A percentile compares a stretch with the other conserved stretches of the same genome.
Evolutionary conservation across 83 land plant genomes (phyloP).

Genomic region (Diphasiastrum complanatum): DNA sequence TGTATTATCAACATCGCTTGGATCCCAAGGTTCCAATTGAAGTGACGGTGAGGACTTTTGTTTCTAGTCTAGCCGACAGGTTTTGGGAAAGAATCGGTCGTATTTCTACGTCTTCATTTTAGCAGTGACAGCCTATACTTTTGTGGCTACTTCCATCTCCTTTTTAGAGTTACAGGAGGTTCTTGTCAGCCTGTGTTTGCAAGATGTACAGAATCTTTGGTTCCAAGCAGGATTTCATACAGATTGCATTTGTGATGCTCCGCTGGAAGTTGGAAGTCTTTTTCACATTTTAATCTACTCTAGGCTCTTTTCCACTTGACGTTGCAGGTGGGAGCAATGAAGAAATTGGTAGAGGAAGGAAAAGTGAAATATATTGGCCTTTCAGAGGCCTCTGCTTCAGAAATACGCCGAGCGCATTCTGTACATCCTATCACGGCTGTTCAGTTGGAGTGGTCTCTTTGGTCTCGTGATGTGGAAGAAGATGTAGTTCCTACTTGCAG

Average conservation of each 20-base stretch:
- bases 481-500: slow-evolving; percentile 30
- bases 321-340: slow-evolving; percentile 29
- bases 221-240: not conserved
- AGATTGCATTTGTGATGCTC: not conserved
- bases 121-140: no score
- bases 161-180: not conserved
- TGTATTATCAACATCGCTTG: slow-evolving; percentile 32
- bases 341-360: slow-evolving; percentile 36
- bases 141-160: no score
- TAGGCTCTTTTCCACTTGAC: not conserved
- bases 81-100: no score
- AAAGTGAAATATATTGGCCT: slow-evolving; percentile 33
- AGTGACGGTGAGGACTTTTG: slow-evolving; percentile 9
- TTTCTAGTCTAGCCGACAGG: no score
- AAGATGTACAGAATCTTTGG: no score
- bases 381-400: slow-evolving; percentile 25
- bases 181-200: no score
- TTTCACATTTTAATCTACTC: not conserved
- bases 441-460: slow-evolving; percentile 33
- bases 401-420: slow-evolving; percentile 33
- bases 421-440: slow-evolving; percentile 34
- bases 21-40: slow-evolving; percentile 27
- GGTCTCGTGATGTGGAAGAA: slow-evolving; percentile 30
- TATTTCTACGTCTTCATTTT: no score
- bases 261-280: not conserved